A percentile compares a stretch with the other conserved stretches of the same genome.
Conservation (phyloP, 1,284 basidiomycete species). For the Malassezia restricta region DNA sequence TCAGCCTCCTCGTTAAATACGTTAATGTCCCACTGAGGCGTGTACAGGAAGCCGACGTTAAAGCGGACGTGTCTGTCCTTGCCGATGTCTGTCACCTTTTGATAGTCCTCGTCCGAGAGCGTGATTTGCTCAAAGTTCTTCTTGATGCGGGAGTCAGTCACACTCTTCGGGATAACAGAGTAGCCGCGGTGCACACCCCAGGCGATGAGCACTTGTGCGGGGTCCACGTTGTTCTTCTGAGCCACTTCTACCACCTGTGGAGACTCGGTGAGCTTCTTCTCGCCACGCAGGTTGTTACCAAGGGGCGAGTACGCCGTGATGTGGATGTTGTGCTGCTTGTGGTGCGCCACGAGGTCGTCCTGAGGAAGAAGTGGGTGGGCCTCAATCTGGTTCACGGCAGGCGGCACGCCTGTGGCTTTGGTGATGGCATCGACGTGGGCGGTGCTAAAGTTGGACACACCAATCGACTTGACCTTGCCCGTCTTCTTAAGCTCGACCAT, state of each 20-base stretch:
- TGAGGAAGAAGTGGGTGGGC: conserved; percentile 56
- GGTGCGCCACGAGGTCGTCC: conserved; percentile 35
- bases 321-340: conserved; percentile 35
- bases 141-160: conserved; percentile 43
- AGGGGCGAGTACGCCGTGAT: conserved; percentile 48
- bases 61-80: conserved; percentile 34
- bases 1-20: conserved; percentile 36
- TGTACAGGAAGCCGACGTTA: conserved; percentile 35
- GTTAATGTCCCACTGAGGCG: conserved; percentile 32
- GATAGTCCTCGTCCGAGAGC: conserved; percentile 40
- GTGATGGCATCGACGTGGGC: conserved; percentile 60
- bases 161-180: conserved; percentile 47
- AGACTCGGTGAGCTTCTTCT: conserved; percentile 38
- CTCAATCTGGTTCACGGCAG: conserved; percentile 71
- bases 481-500: conserved; percentile 55
- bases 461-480: conserved; percentile 46
- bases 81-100: conserved; percentile 26
- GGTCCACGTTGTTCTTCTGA: conserved; percentile 38
- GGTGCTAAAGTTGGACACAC: conserved; percentile 68
- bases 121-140: conserved; percentile 45
- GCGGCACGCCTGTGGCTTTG: conserved; percentile 62
- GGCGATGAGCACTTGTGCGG: conserved; percentile 46
- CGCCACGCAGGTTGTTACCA: conserved; percentile 42
- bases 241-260: conserved; percentile 43
- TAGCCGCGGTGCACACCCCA: conserved; percentile 47